Conservation (phyloP, 352 stramenopile genomes). For the Globisporangium canariense region DNA sequence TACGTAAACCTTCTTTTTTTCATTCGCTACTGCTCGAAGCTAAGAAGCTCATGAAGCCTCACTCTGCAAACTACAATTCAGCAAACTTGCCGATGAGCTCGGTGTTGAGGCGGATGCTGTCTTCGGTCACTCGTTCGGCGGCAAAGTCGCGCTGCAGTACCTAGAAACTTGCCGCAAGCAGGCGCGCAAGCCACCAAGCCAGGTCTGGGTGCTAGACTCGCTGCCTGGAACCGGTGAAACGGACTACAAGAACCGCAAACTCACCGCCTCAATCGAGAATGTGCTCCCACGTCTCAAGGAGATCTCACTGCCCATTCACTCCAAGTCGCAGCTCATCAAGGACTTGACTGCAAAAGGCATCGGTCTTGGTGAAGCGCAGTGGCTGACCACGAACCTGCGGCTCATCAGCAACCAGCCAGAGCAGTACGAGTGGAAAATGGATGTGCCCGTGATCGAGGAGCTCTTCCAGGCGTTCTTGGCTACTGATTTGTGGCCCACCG, state of each 20-base stretch:
- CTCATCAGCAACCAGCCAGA: constrained; percentile 43
- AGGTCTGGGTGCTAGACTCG: constrained; percentile 74
- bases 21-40: neutral
- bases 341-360: constrained; percentile 63
- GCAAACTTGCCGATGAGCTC: constrained; percentile 45
- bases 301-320: constrained; percentile 67
- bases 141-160: constrained; percentile 75
- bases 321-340: constrained; percentile 62
- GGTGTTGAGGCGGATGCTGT: constrained; percentile 56
- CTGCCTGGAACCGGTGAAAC: constrained; percentile 56
- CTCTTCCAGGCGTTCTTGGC: constrained; percentile 67
- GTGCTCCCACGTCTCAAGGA: constrained; percentile 68
- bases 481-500: constrained; percentile 65
- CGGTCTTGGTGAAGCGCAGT: constrained; percentile 64
- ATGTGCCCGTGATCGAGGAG: constrained; percentile 67
- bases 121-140: constrained; percentile 75
- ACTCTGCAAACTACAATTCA: constrained; percentile 17
- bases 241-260: constrained; percentile 58
- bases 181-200: constrained; percentile 32
- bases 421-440: constrained; percentile 81
- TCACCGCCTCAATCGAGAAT: constrained; percentile 69
- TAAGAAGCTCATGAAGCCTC: neutral
- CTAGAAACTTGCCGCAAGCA: constrained; percentile 49
- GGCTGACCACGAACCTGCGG: constrained; percentile 79
- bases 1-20: constrained; percentile 20